Evolutionary conservation across 148 eudicot species (phyloP).

Genomic region (Camellia lanceoleosa): DNA sequence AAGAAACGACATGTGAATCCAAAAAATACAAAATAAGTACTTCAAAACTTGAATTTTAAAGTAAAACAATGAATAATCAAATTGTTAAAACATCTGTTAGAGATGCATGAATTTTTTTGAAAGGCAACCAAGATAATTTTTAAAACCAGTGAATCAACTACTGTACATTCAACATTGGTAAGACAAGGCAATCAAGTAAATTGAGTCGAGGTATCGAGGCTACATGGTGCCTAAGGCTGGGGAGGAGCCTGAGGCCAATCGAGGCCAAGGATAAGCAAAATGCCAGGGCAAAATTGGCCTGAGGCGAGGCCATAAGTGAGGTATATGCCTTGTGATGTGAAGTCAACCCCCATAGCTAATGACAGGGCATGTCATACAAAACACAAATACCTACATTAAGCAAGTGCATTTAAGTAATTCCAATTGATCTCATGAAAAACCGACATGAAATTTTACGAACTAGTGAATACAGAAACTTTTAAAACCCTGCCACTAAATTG

Average conservation of each 20-base stretch:
- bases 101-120: not conserved
- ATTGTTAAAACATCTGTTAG: not conserved
- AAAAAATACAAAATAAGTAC: not conserved
- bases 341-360: no score
- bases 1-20: constrained; percentile 2
- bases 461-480: not conserved
- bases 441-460: not conserved
- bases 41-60: not conserved
- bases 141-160: not conserved
- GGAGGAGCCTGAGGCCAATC: not conserved
- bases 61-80: not conserved
- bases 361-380: no score
- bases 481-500: not conserved
- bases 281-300: no score
- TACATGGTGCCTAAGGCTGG: no score
- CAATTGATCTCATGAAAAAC: not conserved
- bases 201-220: no score
- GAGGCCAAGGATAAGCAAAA: no score
- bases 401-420: not conserved
- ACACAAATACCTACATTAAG: no score
- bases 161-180: not conserved
- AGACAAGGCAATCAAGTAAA: not conserved
- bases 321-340: no score
- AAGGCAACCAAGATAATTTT: not conserved
- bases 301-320: no score